Conservation (phyloP, 352 stramenopile genomes). For the Pythium chondricola region DNA sequence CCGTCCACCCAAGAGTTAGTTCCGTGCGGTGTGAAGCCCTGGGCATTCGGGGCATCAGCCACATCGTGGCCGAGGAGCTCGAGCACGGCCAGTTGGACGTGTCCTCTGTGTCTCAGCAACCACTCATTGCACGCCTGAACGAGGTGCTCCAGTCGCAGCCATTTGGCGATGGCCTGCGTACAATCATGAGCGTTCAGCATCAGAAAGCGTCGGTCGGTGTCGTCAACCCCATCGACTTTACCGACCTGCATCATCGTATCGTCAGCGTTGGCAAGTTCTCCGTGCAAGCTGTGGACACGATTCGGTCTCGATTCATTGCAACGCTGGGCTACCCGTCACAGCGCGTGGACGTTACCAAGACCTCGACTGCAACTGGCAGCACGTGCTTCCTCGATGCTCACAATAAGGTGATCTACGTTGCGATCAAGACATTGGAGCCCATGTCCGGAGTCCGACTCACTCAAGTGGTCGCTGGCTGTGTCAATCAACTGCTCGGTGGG, state of each 20-base stretch:
- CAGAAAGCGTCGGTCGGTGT: slow-evolving; percentile 45
- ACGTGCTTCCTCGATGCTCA: slow-evolving; percentile 56
- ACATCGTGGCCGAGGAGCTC: slow-evolving; percentile 59
- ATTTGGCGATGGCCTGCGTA: slow-evolving; percentile 53
- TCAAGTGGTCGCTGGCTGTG: slow-evolving; percentile 54
- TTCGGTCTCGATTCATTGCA: slow-evolving; percentile 62
- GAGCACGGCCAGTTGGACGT: slow-evolving; percentile 10
- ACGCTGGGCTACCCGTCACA: slow-evolving; percentile 40
- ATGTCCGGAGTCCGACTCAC: slow-evolving; percentile 31
- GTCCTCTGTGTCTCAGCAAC: slow-evolving; percentile 14
- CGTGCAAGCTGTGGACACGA: slow-evolving; percentile 38
- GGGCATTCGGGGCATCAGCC: slow-evolving; percentile 50
- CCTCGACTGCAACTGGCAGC: slow-evolving; percentile 28
- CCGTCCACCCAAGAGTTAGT: slow-evolving; percentile 60
- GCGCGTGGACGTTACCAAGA: slow-evolving; percentile 59
- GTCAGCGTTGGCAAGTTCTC: slow-evolving; percentile 36
- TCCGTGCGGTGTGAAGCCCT: slow-evolving; percentile 46
- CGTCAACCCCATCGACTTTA: slow-evolving; percentile 46
- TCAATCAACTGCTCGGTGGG: slow-evolving; percentile 64
- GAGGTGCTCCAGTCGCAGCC: slow-evolving; percentile 37
- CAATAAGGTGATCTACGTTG: slow-evolving; percentile 42
- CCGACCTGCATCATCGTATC: slow-evolving; percentile 56
- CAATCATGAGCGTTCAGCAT: slow-evolving; percentile 59
- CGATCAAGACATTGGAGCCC: slow-evolving; percentile 29
- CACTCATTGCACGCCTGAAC: slow-evolving; percentile 45